phyloP scores from a whole-genome alignment of 1,284 basidiomycete genomes.

The Ceratobasidium sp. region DNA sequence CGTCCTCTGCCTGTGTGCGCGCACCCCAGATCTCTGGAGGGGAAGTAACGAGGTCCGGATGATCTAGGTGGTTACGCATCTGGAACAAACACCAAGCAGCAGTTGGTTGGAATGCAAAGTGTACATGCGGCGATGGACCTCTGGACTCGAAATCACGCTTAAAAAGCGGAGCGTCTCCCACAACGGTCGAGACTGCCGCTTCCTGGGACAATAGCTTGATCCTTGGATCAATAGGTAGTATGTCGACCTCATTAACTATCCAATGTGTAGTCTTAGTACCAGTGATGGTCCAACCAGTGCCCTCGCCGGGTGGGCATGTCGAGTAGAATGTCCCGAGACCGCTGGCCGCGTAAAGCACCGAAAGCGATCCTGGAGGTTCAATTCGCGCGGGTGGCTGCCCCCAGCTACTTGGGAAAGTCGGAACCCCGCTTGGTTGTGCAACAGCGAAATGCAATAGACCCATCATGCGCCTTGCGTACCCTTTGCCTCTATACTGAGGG shows the following conservation, averaged over 20 bases:
- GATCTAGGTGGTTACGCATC: conserved; percentile 61
- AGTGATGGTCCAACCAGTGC: conserved; percentile 65
- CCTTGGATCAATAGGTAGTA: conserved; percentile 23
- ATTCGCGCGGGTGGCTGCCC: conserved; percentile 57
- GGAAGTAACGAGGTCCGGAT: conserved; percentile 35
- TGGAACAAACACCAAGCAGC: conserved; percentile 65
- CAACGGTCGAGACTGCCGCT: conserved; percentile 33
- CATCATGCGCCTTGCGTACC: conserved; percentile 69
- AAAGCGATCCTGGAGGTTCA: conserved; percentile 61
- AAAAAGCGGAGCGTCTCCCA: conserved; percentile 40
- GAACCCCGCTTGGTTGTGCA: conserved; percentile 56
- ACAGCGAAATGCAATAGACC: conserved; percentile 66
- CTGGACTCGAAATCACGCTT: conserved; percentile 46
- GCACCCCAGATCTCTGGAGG: conserved; percentile 21
- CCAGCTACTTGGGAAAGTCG: conserved; percentile 60
- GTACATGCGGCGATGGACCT: conserved; percentile 48
- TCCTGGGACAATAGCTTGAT: conserved; percentile 43
- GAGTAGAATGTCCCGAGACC: conserved; percentile 73
- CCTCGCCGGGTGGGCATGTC: conserved; percentile 60
- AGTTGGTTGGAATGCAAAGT: conserved; percentile 64
- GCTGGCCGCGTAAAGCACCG: conserved; percentile 67
- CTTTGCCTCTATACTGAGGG: conserved; percentile 61
- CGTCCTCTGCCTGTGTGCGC: conserved; percentile 53
- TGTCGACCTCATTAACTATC: conserved; percentile 54
- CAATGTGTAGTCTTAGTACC: conserved; percentile 63